Evolutionary conservation across 768 basidiomycete species (phyloP), one percentile per base, ranked within the genome.

Genomic region (Suillus ampliporus): DNA sequence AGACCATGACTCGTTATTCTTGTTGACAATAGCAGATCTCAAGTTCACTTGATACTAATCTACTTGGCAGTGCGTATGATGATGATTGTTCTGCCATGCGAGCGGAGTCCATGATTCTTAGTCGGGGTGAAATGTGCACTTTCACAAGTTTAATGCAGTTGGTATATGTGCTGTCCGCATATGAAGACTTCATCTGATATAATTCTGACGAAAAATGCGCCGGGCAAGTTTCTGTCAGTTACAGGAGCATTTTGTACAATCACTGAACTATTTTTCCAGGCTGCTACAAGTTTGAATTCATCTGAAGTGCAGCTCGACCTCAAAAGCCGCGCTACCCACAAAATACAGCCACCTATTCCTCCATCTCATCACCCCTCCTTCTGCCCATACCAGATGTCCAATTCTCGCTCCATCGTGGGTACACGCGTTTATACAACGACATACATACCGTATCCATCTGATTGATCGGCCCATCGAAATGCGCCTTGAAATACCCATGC

Each of bases 381-480:
- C 50, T 46, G 34, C 26, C n/a, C 11, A 13, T 52, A 13, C 41
- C 47, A 40, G 17, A 48, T 59, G 61, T 79, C 85, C 84, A 91
- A 56, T 83, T 63, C 66, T 81, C 79, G 53, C 88, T 82, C 90
- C 94, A 98, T 73, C 89, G 91, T 11, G 97, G 97, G 77, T 86
- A 98, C 61, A 95, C 89, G 46, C 97, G 84, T 78, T 99, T 99
- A 80, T 99, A 98, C 61, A 99, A 72, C 50, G 89, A 88, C 90
- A 99, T 91, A 75, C 95, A 97, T 61, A 98, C 86, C 17, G 95
- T 97, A 68, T 99, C 97, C 95, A 97, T 97, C 80, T 95, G 94
- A 71, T 85, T 90, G 68, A 98, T 88, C 23, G 91, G 93, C 15
- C 92, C 94, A 72, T 97, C 95, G 76, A 95, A 95, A 74, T 93